A percentile compares a stretch with the other conserved stretches of the same genome.
Conservation (phyloP, 352 stramenopile genomes). For the Phytophthora sojae region DNA sequence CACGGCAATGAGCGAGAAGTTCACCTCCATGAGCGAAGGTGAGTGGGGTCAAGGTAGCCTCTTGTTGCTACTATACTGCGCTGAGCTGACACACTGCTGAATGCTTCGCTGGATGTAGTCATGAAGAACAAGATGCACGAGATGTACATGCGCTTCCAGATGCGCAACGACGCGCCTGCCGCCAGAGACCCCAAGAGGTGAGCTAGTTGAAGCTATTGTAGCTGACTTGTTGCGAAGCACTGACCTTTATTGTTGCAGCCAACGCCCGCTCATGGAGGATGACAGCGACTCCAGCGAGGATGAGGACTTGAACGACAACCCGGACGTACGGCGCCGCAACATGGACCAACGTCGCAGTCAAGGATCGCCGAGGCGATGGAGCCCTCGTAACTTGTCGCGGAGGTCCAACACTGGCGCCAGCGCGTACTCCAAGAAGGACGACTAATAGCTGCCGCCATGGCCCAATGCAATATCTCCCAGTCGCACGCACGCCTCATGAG, state of each 20-base stretch:
- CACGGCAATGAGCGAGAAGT: conserved; percentile 68
- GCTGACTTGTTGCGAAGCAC: background rate
- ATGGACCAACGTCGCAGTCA: conserved; percentile 35
- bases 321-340: conserved; percentile 52
- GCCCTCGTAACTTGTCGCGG: conserved; percentile 24
- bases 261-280: conserved; percentile 74
- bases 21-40: conserved; percentile 85
- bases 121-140: conserved; percentile 86
- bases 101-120: conserved; percentile 30
- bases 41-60: background rate
- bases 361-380: conserved; percentile 38
- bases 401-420: conserved; percentile 31
- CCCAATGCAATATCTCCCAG: conserved; percentile 3
- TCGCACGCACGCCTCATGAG: background rate
- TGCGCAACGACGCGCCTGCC: conserved; percentile 54
- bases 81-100: conserved; percentile 5
- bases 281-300: conserved; percentile 81
- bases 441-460: conserved; percentile 35
- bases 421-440: conserved; percentile 66
- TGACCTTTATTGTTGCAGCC: conserved; percentile 40
- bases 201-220: background rate
- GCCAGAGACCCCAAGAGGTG: conserved; percentile 75
- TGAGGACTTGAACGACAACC: conserved; percentile 54
- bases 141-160: conserved; percentile 88
- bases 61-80: background rate